Conservation (phyloP, 2,329 filamentous ascomycete species). For the Microcyclospora pomicola region DNA sequence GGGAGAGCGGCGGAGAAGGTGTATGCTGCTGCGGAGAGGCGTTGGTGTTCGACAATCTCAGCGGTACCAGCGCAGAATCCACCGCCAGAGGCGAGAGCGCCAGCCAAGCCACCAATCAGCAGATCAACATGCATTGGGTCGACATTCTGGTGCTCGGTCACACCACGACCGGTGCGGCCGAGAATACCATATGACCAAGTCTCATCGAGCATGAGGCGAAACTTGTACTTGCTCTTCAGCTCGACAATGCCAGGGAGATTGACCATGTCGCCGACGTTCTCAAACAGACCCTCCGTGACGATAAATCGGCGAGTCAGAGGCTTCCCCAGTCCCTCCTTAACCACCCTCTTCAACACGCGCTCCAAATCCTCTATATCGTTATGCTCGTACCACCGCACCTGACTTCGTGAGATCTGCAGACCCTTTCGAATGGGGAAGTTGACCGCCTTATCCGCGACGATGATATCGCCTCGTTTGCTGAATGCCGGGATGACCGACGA, state of each 20-base stretch:
- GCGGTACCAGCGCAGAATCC: conserved; percentile 88
- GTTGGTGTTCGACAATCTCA: conserved; percentile 92
- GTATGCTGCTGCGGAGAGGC: conserved; percentile 81
- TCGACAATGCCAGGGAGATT: conserved; percentile 83
- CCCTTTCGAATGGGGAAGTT: conserved; percentile 93
- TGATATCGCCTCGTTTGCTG: conserved; percentile 92
- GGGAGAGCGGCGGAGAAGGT: conserved; percentile 92
- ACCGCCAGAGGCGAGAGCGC: conserved; percentile 79
- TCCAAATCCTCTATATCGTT: conserved; percentile 93
- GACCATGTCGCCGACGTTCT: conserved; percentile 72
- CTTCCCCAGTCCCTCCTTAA: conserved; percentile 76
- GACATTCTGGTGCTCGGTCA: conserved; percentile 94
- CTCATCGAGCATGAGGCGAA: conserved; percentile 92
- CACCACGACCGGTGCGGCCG: conserved; percentile 75
- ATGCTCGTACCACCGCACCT: conserved; percentile 86
- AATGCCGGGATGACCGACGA: conserved; percentile 95
- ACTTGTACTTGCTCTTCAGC: conserved; percentile 92
- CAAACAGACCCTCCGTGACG: conserved; percentile 88
- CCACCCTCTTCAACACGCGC: conserved; percentile 67
- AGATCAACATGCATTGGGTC: conserved; percentile 90
- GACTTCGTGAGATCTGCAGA: conserved; percentile 82
- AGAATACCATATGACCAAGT: conserved; percentile 95
- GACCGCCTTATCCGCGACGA: conserved; percentile 84
- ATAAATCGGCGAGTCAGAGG: conserved; percentile 87
- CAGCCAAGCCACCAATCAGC: conserved; percentile 86